Evolutionary conservation across 345 rosid genomes (phyloP).

Genomic region (Citrus trifoliata): DNA sequence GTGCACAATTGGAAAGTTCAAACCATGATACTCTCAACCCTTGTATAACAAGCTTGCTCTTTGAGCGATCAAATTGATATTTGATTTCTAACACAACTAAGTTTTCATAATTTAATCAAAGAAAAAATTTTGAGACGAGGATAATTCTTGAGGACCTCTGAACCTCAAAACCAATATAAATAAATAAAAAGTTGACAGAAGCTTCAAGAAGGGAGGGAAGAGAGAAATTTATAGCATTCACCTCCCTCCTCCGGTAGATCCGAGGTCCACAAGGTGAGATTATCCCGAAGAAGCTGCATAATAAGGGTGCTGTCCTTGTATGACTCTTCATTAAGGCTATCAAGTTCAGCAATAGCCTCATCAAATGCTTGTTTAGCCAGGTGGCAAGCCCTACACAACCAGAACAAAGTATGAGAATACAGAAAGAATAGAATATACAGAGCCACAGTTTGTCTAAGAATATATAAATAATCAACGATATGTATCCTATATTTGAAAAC

Average conservation of each 20-base stretch:
- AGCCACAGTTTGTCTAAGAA: slow-evolving; percentile 1
- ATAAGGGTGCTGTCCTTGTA: slow-evolving; percentile 89
- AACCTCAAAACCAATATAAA: not conserved
- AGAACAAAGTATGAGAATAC: slow-evolving; percentile 6
- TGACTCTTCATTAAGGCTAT: slow-evolving; percentile 84
- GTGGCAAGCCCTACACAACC: slow-evolving; percentile 64
- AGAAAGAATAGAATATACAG: not conserved
- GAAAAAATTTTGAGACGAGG: not conserved
- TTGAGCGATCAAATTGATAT: not conserved
- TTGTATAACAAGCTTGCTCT: not conserved
- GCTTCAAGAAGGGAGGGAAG: not conserved
- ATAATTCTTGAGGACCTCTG: not conserved
- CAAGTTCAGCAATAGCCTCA: slow-evolving; percentile 80
- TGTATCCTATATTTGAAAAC: not conserved
- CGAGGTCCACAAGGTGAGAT: slow-evolving; percentile 80
- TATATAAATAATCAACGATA: not conserved
- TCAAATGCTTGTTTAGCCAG: slow-evolving; percentile 90
- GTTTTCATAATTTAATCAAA: not conserved
- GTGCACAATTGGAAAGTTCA: not conserved
- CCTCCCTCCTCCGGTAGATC: slow-evolving; percentile 89
- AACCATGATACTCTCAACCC: not conserved
- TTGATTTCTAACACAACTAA: not conserved
- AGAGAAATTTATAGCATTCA: slow-evolving; percentile 17
- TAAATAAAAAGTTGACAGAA: not conserved
- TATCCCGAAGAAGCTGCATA: slow-evolving; percentile 91